Base-by-base conservation (phyloP, 495 filamentous ascomycete genomes). In the Talaromyces adpressus region DNA sequence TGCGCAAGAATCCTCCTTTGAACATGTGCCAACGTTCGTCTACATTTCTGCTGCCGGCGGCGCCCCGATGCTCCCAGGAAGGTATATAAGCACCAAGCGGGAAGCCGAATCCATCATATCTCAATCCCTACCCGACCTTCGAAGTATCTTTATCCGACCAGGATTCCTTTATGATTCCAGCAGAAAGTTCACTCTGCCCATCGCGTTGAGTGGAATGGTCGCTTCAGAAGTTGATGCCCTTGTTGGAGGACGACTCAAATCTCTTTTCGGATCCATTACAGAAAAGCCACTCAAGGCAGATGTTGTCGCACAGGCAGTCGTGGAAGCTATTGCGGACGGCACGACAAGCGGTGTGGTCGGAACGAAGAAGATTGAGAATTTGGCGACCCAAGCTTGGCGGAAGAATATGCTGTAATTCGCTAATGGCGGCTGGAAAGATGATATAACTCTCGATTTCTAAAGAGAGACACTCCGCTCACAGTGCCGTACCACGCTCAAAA, bases 401-500 rank as follows among this genome's bases (percentile, higher is more conserved):
- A 90, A 86, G 69, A 82, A 73, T 36, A 92, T 96, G 92, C 73
- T 93, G 65, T 95, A 70, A 83, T 64, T 62, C 59, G 57, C 59
- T 51, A 52, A 47, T 51, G 14, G 30, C 16, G n/a, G n/a, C 36
- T 3, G 16, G 20, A 49, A 29, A 14, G 11, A 16, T 41, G 45
- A 49, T 20, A 22, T 49, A 20, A 18, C n/a, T 49, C 29, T 4
- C 22, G 8, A 12, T n/a, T 6, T 57, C 20, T 25, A 49, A 25
- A 56, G 18, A 27, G 6, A 57, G 52, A 27, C 3, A 23, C 12
- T 39, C 53, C 30, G 34, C 36, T 67, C 63, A 74, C 20, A 95
- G 87, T 83, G 90, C 90, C 18, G 94, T 98, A 25, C 94, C 94
- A 57, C 94, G 89, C 82, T 98, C 94, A 74, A 98, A 98, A 73